Conservation (phyloP, 1,139 yeast species). For the Yamadazyma sp. region DNA sequence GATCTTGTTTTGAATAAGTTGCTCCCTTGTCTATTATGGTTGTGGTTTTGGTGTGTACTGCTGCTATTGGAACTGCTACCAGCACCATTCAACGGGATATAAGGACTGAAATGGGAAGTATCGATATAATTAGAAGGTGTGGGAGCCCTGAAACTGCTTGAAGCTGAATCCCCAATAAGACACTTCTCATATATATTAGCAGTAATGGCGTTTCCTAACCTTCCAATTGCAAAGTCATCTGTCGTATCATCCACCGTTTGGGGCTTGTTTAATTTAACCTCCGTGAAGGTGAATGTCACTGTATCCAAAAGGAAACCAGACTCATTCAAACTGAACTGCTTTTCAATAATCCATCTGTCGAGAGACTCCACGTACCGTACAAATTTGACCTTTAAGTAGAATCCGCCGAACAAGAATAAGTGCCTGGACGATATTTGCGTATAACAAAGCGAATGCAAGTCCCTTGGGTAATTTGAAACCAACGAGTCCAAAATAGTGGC, state of each 20-base stretch:
- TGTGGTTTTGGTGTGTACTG: background rate
- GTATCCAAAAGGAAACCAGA: conserved; percentile 41
- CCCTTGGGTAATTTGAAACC: conserved; percentile 25
- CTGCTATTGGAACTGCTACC: conserved; percentile 1
- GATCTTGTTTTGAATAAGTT: conserved; percentile 10
- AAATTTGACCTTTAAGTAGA: conserved; percentile 25
- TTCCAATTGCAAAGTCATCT: conserved; percentile 19
- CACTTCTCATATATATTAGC: conserved; percentile 20
- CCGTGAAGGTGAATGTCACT: conserved; percentile 30
- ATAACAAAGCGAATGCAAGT: conserved; percentile 28
- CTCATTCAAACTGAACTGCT: conserved; percentile 31
- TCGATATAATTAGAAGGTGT: conserved; percentile 16
- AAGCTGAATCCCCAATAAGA: conserved; percentile 10
- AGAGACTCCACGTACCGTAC: conserved; percentile 22
- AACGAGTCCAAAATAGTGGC: conserved; percentile 29
- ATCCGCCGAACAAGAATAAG: conserved; percentile 46
- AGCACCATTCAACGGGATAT: no score
- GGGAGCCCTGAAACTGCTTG: conserved; percentile 13
- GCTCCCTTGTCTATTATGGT: conserved; percentile 3
- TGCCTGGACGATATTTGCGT: conserved; percentile 36
- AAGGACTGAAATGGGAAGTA: conserved; percentile 16
- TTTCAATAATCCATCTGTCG: conserved; percentile 40
- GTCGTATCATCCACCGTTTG: conserved; percentile 11
- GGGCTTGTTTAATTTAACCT: conserved; percentile 24
- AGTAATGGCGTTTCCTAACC: conserved; percentile 25